Conservation (phyloP, 2,329 filamentous ascomycete species). For the Elsinoe perseae region DNA sequence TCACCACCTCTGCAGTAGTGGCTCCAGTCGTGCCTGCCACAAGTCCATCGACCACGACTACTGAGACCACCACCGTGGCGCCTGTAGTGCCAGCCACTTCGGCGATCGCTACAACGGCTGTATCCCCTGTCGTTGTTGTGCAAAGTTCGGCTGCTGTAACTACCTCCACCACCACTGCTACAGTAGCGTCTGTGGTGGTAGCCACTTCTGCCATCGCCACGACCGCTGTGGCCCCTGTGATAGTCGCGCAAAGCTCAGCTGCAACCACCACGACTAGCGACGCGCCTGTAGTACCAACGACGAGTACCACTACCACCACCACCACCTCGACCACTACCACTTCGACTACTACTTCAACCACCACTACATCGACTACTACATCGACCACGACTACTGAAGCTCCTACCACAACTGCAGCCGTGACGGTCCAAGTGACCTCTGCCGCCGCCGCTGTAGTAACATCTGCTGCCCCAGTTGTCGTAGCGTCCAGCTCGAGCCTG, state of each 20-base stretch:
- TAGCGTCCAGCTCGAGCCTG: no score
- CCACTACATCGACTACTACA: not conserved
- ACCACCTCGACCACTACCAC: not conserved
- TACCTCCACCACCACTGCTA: not conserved
- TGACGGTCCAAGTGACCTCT: not conserved
- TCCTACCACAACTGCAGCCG: not conserved
- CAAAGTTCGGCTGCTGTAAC: not conserved
- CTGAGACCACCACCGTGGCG: not conserved
- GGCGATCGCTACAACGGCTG: not conserved
- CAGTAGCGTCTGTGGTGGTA: not conserved
- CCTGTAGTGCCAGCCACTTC: not conserved
- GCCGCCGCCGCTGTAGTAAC: not conserved
- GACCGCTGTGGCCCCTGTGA: not conserved
- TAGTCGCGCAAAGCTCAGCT: not conserved
- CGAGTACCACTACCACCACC: no score
- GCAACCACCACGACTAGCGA: not conserved
- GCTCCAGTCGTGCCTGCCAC: not conserved
- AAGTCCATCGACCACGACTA: not conserved
- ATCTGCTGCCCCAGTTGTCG: not conserved
- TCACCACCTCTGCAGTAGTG: not conserved
- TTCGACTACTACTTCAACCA: not conserved
- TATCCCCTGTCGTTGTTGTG: not conserved
- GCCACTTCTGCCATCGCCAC: not conserved
- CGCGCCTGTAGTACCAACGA: not conserved
- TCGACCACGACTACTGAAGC: constrained; percentile 2